phyloP scores from a whole-genome alignment of 768 basidiomycete genomes.

The Lactarius quietus region DNA sequence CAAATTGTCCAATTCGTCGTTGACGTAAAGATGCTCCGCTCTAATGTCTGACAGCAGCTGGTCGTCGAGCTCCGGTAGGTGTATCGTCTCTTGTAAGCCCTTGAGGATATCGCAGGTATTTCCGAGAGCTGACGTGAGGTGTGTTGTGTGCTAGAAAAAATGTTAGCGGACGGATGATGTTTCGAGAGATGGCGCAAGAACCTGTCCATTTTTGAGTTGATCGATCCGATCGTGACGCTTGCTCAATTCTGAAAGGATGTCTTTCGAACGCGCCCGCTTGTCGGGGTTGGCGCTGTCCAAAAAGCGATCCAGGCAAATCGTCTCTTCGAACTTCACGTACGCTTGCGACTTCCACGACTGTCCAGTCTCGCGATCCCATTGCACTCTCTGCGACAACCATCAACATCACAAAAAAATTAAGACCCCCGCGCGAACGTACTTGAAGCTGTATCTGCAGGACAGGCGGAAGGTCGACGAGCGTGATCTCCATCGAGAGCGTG shows the following conservation, averaged over 20 bases:
- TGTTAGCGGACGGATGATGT: neutral
- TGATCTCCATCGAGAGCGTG: constrained; percentile 84
- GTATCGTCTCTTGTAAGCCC: constrained; percentile 40
- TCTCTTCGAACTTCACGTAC: constrained; percentile 87
- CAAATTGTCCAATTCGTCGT: constrained; percentile 54
- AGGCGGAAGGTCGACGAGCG: constrained; percentile 82
- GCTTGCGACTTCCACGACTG: constrained; percentile 96
- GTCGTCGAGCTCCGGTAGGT: constrained; percentile 53
- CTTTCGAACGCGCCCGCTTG: constrained; percentile 69
- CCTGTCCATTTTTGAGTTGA: constrained; percentile 68
- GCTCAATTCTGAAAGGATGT: constrained; percentile 63
- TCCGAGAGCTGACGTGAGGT: constrained; percentile 51
- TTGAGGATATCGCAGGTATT: constrained; percentile 56
- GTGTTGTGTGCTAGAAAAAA: constrained; percentile 53
- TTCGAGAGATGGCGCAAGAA: constrained; percentile 33
- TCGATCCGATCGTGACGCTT: constrained; percentile 64
- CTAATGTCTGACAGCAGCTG: constrained; percentile 51
- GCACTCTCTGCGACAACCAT: constrained; percentile 61
- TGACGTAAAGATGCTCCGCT: constrained; percentile 51
- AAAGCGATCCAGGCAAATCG: constrained; percentile 89
- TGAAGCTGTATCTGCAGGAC: constrained; percentile 94
- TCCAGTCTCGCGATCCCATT: constrained; percentile 89
- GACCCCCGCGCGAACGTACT: constrained; percentile 48
- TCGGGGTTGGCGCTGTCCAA: constrained; percentile 67
- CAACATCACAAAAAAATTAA: neutral